Conservation (phyloP, 108 stramenopile genomes). For the Fistulifera solaris region DNA sequence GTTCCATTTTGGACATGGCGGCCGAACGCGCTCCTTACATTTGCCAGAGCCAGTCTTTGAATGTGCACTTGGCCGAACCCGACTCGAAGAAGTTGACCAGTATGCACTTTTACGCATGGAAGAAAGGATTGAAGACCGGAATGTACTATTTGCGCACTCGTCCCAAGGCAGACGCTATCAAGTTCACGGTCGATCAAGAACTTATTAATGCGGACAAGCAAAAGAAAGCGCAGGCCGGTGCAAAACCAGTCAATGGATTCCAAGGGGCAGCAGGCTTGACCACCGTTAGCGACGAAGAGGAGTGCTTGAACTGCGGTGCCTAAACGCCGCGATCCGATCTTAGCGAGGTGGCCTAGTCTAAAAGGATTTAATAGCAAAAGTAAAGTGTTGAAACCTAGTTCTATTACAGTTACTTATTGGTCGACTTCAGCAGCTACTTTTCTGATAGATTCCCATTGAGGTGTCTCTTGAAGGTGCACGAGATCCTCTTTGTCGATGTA, state of each 20-base stretch:
- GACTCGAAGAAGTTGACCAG: conserved; percentile 87
- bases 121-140: conserved; percentile 97
- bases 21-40: conserved; percentile 98
- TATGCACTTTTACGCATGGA: conserved; percentile 99
- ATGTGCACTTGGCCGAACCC: conserved; percentile 98
- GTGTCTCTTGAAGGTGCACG: neutral
- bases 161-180: conserved; percentile 99
- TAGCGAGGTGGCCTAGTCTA: too few species aligned
- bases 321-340: too few species aligned
- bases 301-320: conserved; percentile 86
- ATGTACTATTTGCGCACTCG: conserved; percentile 99
- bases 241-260: conserved; percentile 18
- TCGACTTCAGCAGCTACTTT: too few species aligned
- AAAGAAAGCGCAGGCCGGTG: conserved; percentile 35
- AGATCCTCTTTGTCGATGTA: conserved; percentile 2
- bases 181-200: conserved; percentile 97
- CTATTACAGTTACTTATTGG: too few species aligned
- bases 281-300: conserved; percentile 69
- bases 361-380: too few species aligned
- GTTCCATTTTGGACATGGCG: conserved; percentile 93
- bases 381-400: too few species aligned
- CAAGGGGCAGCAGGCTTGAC: conserved; percentile 34
- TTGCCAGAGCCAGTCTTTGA: conserved; percentile 98
- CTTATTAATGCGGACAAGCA: conserved; percentile 6
- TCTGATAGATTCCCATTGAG: too few species aligned